These are phyloP conservation scores for Pichia ethanolica DNA, from an alignment of 805 yeast species.

Conservation along the genomic window DNA sequence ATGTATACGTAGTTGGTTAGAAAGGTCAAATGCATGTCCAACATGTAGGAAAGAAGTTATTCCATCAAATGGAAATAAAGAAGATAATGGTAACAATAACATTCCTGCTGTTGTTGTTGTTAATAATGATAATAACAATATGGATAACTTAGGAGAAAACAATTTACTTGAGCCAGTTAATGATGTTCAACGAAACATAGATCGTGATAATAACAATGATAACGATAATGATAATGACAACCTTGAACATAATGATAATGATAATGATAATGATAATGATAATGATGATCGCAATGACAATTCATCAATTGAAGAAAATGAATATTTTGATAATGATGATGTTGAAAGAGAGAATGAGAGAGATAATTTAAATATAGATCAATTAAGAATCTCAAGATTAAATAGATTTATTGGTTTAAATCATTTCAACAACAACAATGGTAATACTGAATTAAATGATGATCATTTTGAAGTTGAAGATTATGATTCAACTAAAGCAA, in stretches of 20 bases:
- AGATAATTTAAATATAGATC: too few species aligned
- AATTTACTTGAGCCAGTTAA: not conserved
- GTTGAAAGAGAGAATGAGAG: not conserved
- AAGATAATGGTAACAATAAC: not conserved
- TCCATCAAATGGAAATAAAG: not conserved
- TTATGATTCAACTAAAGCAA: too few species aligned
- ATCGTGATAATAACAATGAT: not conserved
- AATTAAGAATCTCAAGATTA: too few species aligned
- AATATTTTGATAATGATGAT: not conserved
- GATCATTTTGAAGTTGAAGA: not conserved
- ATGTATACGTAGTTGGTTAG: constrained; percentile 89
- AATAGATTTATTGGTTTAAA: too few species aligned
- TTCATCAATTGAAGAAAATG: not conserved
- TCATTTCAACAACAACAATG: too few species aligned
- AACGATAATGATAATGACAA: not conserved
- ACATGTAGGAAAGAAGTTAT: constrained; percentile 74
- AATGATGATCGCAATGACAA: not conserved
- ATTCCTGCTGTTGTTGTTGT: not conserved
- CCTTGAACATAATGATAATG: not conserved
- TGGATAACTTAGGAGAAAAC: not conserved
- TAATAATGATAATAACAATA: not conserved
- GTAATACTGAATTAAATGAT: too few species aligned
- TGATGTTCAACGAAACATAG: not conserved
- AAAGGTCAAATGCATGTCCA: constrained; percentile 89
- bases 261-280: not conserved